These are phyloP conservation scores for Phytopythium litorale DNA, from an alignment of 352 stramenopile genomes.

Conservation along the genomic window DNA sequence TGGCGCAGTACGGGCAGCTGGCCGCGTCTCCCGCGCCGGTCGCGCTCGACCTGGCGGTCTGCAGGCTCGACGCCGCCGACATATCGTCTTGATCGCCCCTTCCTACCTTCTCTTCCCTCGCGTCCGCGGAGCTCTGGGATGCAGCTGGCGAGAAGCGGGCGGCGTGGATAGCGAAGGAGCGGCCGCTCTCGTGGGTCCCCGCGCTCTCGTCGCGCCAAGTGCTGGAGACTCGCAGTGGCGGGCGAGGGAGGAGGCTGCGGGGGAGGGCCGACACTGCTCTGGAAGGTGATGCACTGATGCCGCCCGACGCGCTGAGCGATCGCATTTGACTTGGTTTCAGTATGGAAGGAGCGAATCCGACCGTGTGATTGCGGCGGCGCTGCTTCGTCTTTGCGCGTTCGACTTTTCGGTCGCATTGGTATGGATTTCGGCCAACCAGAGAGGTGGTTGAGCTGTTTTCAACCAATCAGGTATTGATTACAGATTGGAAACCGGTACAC, in stretches of 20 bases:
- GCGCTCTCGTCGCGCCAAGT: not conserved
- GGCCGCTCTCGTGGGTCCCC: not conserved
- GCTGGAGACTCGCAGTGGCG: too few species aligned
- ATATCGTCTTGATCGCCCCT: not conserved
- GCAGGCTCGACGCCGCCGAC: slow-evolving; percentile 1
- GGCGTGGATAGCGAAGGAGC: not conserved
- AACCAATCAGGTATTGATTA: not conserved
- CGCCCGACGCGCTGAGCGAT: not conserved
- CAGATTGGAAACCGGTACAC: not conserved
- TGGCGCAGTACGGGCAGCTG: slow-evolving; percentile 41
- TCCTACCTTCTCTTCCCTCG: too few species aligned
- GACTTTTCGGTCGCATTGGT: not conserved
- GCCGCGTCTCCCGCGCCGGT: slow-evolving; percentile 8
- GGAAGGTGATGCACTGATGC: not conserved
- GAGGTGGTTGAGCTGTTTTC: not conserved
- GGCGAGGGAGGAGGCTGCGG: not conserved
- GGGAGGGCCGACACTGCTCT: not conserved
- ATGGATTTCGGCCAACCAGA: not conserved
- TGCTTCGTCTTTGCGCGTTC: slow-evolving; percentile 5
- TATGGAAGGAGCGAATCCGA: not conserved
- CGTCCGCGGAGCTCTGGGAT: not conserved
- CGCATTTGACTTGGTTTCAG: not conserved
- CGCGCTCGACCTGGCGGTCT: not conserved
- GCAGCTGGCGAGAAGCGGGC: too few species aligned
- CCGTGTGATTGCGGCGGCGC: not conserved